Percentiles rank a stretch among this genome's conserved stretches.
These are phyloP conservation scores for Diaporthe humulicola DNA, from an alignment of 2,329 filamentous ascomycete species.

Conservation along the genomic window DNA sequence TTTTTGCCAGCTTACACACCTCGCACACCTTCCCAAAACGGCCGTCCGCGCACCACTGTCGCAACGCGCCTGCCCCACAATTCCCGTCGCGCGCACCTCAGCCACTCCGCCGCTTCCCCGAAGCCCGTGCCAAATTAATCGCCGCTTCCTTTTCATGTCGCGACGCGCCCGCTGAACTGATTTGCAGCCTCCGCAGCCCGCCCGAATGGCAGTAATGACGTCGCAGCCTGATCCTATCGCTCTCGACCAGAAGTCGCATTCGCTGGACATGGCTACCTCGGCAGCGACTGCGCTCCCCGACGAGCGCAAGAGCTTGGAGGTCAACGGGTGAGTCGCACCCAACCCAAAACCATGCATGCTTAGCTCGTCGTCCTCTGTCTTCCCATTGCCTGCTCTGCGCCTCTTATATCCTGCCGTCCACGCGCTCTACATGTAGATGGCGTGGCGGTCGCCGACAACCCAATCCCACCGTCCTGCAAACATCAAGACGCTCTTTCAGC, in stretches of 20 bases:
- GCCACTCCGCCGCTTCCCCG: not conserved
- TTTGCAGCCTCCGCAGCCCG: slow-evolving; percentile 46
- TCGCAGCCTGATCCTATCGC: slow-evolving; percentile 59
- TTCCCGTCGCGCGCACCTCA: slow-evolving; percentile 30
- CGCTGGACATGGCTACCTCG: slow-evolving; percentile 59
- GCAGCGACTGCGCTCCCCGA: slow-evolving; percentile 58
- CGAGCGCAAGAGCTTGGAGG: slow-evolving; percentile 46
- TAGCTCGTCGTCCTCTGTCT: not conserved
- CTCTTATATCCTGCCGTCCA: not conserved
- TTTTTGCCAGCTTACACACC: slow-evolving; percentile 29
- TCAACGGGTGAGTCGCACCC: slow-evolving; percentile 70
- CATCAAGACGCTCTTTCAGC: not conserved
- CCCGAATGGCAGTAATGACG: slow-evolving; percentile 67
- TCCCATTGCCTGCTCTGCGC: not conserved
- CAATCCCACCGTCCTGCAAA: not conserved
- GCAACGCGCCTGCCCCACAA: slow-evolving; percentile 33
- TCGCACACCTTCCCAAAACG: not conserved
- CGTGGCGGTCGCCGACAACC: not conserved
- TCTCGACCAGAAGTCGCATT: slow-evolving; percentile 64
- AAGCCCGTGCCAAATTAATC: not conserved
- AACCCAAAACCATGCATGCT: not conserved
- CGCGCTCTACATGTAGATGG: not conserved
- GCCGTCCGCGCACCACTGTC: slow-evolving; percentile 15
- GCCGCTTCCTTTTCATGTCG: slow-evolving; percentile 52
- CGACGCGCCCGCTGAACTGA: slow-evolving; percentile 38